Base-by-base conservation (phyloP, 2,329 filamentous ascomycete genomes). In the Epichloe amarillans region DNA sequence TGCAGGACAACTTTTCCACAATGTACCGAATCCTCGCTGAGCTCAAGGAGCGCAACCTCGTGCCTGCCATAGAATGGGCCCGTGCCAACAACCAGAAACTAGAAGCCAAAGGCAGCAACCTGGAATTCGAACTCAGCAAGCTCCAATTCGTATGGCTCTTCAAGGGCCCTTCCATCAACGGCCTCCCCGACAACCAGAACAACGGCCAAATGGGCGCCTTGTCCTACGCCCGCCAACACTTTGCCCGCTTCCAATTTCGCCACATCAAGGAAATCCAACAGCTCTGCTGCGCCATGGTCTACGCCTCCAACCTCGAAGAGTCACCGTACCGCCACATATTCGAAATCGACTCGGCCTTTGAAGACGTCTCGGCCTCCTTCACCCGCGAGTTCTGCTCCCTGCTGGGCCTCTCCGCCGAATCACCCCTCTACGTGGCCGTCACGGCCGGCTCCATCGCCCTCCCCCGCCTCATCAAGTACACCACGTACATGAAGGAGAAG, bases 361-460 rank as follows among this genome's bases (percentile, higher is more conserved):
- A 86, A 40, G 88, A 95, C 55, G 86, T 95, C 2, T 82, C 88
- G 5, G 71, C 80, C n/a, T 86, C 86, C 3, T 98, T 98, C 64
- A 95, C 87, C 0, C 82, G 86, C 53, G 93, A 97, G 64, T 98
- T 96, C 70, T 98, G 93, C 71, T 90, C 86, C 1, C 73, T 97
- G 21, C 79, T 98, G 1, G 88, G 89, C 11, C 76, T 98, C 1
- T 91, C 88, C 0, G 88, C 91, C 19, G 87, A 95, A 61, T 95
- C 88, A 0, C 93, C 93, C 0, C 80, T 98, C 11, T 96, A 95
- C 65, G 82, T 96, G 30, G 90, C 93, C 46, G 85, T 86, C 2
- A 97, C 91, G 11, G 93, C 93, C 1, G 93, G 93, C 44, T 84
- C 88, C 10, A 93, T 98, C 47, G 91, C 93, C 0, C 74, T 98